A percentile compares a stretch with the other conserved stretches of the same genome.
Conservation (phyloP, 2,329 filamentous ascomycete species). For the Dichotomopilus funicola region DNA sequence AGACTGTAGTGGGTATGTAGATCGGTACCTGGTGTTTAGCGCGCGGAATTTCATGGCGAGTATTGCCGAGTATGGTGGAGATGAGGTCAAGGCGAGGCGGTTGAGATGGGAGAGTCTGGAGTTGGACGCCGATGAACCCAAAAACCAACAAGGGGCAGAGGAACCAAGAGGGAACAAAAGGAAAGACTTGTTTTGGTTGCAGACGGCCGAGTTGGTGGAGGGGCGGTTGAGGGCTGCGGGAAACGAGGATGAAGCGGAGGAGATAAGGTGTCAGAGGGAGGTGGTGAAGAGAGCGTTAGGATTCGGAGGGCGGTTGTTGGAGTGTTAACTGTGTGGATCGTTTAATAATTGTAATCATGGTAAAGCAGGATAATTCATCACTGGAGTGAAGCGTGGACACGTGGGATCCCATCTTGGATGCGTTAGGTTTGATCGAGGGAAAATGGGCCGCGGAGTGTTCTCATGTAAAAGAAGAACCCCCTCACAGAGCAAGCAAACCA, state of each 20-base stretch:
- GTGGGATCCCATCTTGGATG: no score
- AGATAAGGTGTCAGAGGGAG: background rate
- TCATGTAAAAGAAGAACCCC: no score
- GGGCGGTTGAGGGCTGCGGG: constrained; percentile 15
- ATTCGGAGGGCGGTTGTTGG: no score
- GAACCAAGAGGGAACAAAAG: background rate
- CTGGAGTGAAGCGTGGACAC: no score
- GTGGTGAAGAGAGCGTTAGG: no score
- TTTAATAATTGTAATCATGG: no score
- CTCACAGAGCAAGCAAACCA: no score
- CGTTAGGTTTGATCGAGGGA: no score
- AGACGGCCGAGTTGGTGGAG: constrained; percentile 19
- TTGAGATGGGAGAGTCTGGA: constrained; percentile 13
- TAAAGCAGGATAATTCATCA: no score
- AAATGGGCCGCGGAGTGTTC: no score
- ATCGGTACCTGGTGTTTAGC: constrained; percentile 23
- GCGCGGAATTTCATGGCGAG: constrained; percentile 20
- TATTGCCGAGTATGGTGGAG: constrained; percentile 16
- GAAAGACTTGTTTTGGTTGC: constrained; percentile 22
- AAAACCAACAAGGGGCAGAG: no score
- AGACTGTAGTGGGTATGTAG: constrained; percentile 14
- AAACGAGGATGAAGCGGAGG: constrained; percentile 1
- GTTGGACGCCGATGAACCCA: background rate
- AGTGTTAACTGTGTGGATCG: no score
- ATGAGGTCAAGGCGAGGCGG: constrained; percentile 9